Evolutionary conservation across 2,329 filamentous ascomycete genomes (phyloP).

Genomic region (Pseudopyricularia javanii): DNA sequence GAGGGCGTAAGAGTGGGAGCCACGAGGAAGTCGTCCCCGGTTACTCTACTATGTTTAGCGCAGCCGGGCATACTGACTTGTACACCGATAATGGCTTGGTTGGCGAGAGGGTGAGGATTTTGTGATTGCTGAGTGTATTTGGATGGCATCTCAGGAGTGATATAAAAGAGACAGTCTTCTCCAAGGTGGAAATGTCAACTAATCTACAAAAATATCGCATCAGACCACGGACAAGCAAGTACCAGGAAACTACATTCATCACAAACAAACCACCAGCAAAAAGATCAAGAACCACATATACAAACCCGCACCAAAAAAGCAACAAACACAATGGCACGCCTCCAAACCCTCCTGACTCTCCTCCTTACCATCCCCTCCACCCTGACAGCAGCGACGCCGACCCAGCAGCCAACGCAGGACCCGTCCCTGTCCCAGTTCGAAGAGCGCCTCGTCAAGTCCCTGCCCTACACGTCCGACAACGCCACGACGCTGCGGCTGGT

Average conservation of each 20-base stretch:
- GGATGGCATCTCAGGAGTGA: too few species aligned
- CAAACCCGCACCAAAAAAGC: too few species aligned
- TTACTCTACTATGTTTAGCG: background rate
- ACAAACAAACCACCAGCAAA: too few species aligned
- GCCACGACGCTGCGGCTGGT: slow-evolving; percentile 1
- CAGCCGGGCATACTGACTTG: background rate
- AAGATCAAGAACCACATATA: too few species aligned
- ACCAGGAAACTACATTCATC: too few species aligned
- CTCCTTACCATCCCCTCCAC: background rate
- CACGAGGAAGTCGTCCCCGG: background rate
- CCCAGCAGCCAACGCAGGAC: background rate
- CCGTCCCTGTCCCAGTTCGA: slow-evolving; percentile 1
- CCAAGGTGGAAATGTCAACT: too few species aligned
- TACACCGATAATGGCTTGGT: background rate
- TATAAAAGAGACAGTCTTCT: too few species aligned
- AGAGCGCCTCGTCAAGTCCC: slow-evolving; percentile 1
- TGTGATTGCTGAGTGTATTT: too few species aligned
- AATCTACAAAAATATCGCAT: too few species aligned
- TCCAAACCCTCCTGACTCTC: background rate
- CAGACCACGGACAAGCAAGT: too few species aligned
- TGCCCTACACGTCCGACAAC: slow-evolving; percentile 1
- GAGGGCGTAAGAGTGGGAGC: background rate
- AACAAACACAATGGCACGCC: background rate
- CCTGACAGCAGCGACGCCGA: background rate
- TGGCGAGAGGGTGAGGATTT: background rate